Conservation (phyloP, 169 alveolate species). For the Babesia ovis region DNA sequence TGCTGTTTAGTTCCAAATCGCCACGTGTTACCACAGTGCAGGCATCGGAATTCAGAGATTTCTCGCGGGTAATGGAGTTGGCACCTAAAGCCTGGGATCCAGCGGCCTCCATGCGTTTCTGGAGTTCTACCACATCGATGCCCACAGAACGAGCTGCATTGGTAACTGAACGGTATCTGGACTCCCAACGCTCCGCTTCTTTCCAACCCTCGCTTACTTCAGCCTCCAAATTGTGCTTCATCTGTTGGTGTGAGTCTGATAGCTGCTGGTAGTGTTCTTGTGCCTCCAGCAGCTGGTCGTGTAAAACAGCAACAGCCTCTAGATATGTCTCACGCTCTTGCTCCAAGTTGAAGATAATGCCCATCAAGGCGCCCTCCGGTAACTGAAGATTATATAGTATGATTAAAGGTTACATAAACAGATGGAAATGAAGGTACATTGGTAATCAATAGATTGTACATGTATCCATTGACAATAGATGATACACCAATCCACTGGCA, state of each 20-base stretch:
- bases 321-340: slow-evolving; percentile 63
- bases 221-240: slow-evolving; percentile 51
- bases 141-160: slow-evolving; percentile 1
- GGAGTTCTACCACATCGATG: background rate
- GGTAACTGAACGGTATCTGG: slow-evolving; percentile 19
- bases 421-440: background rate
- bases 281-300: slow-evolving; percentile 59
- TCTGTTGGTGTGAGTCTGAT: slow-evolving; percentile 56
- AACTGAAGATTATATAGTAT: background rate
- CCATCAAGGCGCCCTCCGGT: slow-evolving; percentile 38
- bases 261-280: slow-evolving; percentile 66
- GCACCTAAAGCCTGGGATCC: background rate
- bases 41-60: slow-evolving; percentile 24
- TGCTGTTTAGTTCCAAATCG: background rate
- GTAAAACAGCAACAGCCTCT: slow-evolving; percentile 62
- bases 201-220: slow-evolving; percentile 67
- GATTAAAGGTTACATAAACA: background rate
- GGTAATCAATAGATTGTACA: background rate
- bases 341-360: slow-evolving; percentile 48
- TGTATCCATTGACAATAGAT: background rate
- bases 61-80: slow-evolving; percentile 1
- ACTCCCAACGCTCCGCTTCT: slow-evolving; percentile 69
- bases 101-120: background rate
- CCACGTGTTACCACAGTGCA: slow-evolving; percentile 22
- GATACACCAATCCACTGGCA: background rate